Evolutionary conservation across 208 protist species (phyloP), one percentile per base, ranked within the genome.

Genomic region (Trichomonas tenax): DNA sequence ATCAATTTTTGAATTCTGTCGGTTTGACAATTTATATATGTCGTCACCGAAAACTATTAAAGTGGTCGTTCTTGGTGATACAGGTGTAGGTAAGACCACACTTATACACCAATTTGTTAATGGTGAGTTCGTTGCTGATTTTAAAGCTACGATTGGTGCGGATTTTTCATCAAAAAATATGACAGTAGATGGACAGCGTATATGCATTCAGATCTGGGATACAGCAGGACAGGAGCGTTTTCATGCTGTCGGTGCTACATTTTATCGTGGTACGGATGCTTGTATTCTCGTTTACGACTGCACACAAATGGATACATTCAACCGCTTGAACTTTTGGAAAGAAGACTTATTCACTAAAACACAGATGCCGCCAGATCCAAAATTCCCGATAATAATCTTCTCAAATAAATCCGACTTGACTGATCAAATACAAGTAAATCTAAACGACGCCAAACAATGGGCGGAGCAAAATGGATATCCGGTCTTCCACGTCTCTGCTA

Each of bases 221-320:
- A 96, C 93, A 82, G 93, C 93, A 11, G 93, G 93, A 46, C 49
- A 96, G 36, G 93, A 96, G 44, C 23, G 34, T 15, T 96, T 82
- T n/a, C 46, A 49, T 23, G 40, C 51, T 21, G 51, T 96, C 45
- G 41, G 40, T 45, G 40, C 31, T 49, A 40, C 40, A 41, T 96
- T 58, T 82, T 96, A 96, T 82, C 48, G 93, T 49, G 40, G 63
- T 34, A 21, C 49, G 40, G 46, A 46, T 40, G 46, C 40, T 82
- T n/a, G 14, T 82, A n/a, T 96, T 81, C 17, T 96, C 36, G 93
- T 96, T 45, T 96, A 45, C 49, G 93, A 96, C 72, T 34, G 38
- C 21, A 84, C 93, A 46, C 31, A 46, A 34, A 26, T 81, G 1
- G 38, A 81, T 40, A 41, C 93, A 23, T 72, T 96, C 21, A 14